phyloP scores from a whole-genome alignment of 768 basidiomycete genomes.

The Ramaria sp. region DNA sequence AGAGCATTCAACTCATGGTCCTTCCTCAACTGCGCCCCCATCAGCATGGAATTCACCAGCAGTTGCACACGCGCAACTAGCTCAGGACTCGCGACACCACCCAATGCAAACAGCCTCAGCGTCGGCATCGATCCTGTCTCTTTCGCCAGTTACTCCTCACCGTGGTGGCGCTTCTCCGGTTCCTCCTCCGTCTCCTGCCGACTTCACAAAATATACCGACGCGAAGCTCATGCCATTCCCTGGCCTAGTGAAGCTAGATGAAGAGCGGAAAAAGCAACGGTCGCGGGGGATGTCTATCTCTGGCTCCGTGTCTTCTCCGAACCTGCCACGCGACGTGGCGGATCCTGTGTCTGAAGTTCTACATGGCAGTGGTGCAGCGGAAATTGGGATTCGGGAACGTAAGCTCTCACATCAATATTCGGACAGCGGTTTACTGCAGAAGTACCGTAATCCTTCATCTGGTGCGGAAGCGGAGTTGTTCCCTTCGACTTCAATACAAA shows the following conservation, averaged over 20 bases:
- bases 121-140: conserved; percentile 49
- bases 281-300: conserved; percentile 39
- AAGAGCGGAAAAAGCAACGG: conserved; percentile 45
- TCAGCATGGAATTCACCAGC: conserved; percentile 7
- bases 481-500: background rate
- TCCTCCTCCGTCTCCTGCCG: conserved; percentile 59
- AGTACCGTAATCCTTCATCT: conserved; percentile 26
- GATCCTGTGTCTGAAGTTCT: background rate
- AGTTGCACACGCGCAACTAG: background rate
- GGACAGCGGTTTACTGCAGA: conserved; percentile 51
- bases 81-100: background rate
- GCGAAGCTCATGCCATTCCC: conserved; percentile 86
- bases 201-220: conserved; percentile 61
- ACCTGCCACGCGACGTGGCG: conserved; percentile 14
- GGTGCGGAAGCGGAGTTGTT: background rate
- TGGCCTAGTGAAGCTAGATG: conserved; percentile 69
- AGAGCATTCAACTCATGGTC: conserved; percentile 16
- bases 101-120: conserved; percentile 55
- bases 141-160: conserved; percentile 42
- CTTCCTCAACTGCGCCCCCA: conserved; percentile 1
- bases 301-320: conserved; percentile 35
- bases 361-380: background rate
- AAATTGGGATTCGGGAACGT: conserved; percentile 31
- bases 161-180: conserved; percentile 65
- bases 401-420: conserved; percentile 59